A percentile compares a stretch with the other conserved stretches of the same genome.
These are phyloP conservation scores for Tetraselmis chui DNA, from an alignment of 139 green algal genomes.

Conservation along the genomic window DNA sequence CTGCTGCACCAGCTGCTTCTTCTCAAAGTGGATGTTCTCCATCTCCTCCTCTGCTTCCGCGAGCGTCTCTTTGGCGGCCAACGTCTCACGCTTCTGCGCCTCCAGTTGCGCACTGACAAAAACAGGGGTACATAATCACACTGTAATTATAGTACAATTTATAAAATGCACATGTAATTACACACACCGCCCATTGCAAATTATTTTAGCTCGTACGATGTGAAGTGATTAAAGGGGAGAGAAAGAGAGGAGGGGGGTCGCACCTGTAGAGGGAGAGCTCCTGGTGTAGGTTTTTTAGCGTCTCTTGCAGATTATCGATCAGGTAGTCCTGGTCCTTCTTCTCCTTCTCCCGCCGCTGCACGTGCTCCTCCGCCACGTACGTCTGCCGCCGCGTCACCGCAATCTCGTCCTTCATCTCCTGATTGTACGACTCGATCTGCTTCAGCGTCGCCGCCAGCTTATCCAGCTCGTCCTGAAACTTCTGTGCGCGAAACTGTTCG, in stretches of 20 bases:
- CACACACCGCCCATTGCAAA: too few relatives aligned
- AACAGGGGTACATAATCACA: too few relatives aligned
- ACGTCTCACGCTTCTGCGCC: slow-evolving; percentile 68
- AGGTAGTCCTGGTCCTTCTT: slow-evolving; percentile 80
- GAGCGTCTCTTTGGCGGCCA: slow-evolving; percentile 50
- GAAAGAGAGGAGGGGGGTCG: too few relatives aligned
- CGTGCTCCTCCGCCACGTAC: slow-evolving; percentile 70
- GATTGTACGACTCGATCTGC: slow-evolving; percentile 51
- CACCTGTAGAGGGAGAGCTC: slow-evolving; percentile 43
- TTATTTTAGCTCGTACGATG: too few relatives aligned
- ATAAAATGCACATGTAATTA: too few relatives aligned
- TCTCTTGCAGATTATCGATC: slow-evolving; percentile 60
- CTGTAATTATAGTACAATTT: too few relatives aligned
- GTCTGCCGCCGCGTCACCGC: slow-evolving; percentile 68
- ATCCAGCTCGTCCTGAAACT: slow-evolving; percentile 72
- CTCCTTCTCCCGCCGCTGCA: slow-evolving; percentile 66
- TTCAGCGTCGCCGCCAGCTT: slow-evolving; percentile 31
- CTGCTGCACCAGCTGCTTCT: slow-evolving; percentile 77
- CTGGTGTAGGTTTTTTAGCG: slow-evolving; percentile 45
- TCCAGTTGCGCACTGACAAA: slow-evolving; percentile 46
- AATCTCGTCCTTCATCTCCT: slow-evolving; percentile 65
- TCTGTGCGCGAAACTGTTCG: slow-evolving; percentile 22
- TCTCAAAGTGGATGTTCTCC: slow-evolving; percentile 83
- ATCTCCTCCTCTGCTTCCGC: slow-evolving; percentile 65
- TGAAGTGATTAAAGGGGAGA: not conserved